Conservation (phyloP, 495 filamentous ascomycete genomes). For the Symbiotaphrina buchneri region DNA sequence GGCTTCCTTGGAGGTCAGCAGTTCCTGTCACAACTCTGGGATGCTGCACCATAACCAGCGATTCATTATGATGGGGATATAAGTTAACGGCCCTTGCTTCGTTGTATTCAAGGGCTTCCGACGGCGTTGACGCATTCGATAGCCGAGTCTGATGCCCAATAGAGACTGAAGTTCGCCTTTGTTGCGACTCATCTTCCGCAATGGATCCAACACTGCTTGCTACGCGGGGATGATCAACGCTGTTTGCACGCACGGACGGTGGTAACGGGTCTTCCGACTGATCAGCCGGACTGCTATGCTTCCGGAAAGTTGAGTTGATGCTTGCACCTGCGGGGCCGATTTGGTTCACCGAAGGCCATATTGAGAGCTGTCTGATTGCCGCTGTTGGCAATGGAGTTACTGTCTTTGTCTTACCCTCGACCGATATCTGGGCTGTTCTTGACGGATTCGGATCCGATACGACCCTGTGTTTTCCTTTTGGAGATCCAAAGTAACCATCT, state of each 20-base stretch:
- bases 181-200: not conserved
- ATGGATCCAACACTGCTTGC: not conserved
- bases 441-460: no score
- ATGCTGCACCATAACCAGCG: slow-evolving; percentile 55
- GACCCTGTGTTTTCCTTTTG: no score
- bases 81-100: slow-evolving; percentile 70
- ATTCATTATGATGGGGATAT: slow-evolving; percentile 72
- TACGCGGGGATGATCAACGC: not conserved
- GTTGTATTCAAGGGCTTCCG: slow-evolving; percentile 24
- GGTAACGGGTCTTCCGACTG: not conserved
- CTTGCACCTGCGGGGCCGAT: no score
- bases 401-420: no score
- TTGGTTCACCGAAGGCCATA: no score
- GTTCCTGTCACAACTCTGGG: no score
- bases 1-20: no score
- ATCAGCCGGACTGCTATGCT: not conserved
- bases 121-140: slow-evolving; percentile 3
- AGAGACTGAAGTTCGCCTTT: not conserved
- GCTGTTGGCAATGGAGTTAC: no score
- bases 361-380: no score
- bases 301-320: slow-evolving; percentile 13
- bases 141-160: not conserved
- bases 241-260: not conserved
- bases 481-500: slow-evolving; percentile 1
- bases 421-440: no score